Evolutionary conservation across 768 basidiomycete genomes (phyloP).

Genomic region (Tephrocybe sp.): DNA sequence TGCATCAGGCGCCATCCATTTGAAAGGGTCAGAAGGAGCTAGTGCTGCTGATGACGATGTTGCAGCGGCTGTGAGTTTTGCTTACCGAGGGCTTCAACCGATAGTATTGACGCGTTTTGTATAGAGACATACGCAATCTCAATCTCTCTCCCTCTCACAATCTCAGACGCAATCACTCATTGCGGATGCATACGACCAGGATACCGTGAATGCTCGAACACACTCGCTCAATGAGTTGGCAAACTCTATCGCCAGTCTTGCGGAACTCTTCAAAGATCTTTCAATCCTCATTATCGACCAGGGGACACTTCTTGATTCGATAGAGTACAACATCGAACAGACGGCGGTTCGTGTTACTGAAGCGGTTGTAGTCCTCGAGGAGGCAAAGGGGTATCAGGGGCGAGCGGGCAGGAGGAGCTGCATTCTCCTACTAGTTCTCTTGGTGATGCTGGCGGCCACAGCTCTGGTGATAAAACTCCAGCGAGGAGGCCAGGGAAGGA

Average conservation of each 20-base stretch:
- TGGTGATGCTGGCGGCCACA: slow-evolving; percentile 85
- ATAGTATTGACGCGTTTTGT: slow-evolving; percentile 1
- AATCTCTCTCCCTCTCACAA: slow-evolving; percentile 33
- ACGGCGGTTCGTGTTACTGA: slow-evolving; percentile 79
- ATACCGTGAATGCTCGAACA: slow-evolving; percentile 43
- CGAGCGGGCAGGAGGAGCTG: slow-evolving; percentile 91
- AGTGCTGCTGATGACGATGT: slow-evolving; percentile 90
- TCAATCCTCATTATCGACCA: slow-evolving; percentile 95
- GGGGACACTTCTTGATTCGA: slow-evolving; percentile 92
- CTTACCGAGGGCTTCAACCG: slow-evolving; percentile 9
- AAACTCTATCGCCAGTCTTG: slow-evolving; percentile 84
- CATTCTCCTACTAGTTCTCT: slow-evolving; percentile 86
- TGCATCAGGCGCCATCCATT: slow-evolving; percentile 79
- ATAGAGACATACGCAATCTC: slow-evolving; percentile 29
- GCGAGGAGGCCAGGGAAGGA: slow-evolving; percentile 35
- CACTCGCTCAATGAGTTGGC: slow-evolving; percentile 88
- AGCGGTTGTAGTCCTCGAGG: slow-evolving; percentile 79
- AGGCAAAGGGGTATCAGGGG: slow-evolving; percentile 87
- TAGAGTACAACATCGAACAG: slow-evolving; percentile 97
- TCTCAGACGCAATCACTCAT: slow-evolving; percentile 33
- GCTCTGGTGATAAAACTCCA: slow-evolving; percentile 93
- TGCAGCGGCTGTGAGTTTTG: slow-evolving; percentile 68
- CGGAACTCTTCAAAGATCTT: slow-evolving; percentile 95
- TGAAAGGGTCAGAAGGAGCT: slow-evolving; percentile 79
- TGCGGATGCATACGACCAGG: slow-evolving; percentile 37